Conservation (phyloP, 805 yeast species). For the Hanseniaspora occidentalis region DNA sequence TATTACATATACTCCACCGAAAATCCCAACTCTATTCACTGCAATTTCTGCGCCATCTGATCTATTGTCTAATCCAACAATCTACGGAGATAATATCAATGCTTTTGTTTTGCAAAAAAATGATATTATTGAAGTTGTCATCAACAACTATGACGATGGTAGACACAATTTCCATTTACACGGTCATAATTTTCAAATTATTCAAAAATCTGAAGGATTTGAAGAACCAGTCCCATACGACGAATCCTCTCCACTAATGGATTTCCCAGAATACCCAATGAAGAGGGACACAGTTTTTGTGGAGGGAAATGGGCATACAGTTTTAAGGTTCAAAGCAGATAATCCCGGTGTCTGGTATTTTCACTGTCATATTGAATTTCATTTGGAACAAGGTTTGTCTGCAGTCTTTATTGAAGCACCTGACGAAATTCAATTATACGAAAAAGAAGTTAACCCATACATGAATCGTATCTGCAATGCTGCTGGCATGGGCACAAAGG, state of each 20-base stretch:
- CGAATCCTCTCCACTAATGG: constrained; percentile 27
- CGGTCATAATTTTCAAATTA: constrained; percentile 58
- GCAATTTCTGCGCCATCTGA: constrained; percentile 48
- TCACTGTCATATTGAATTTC: constrained; percentile 89
- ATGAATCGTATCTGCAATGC: constrained; percentile 38
- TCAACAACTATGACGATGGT: constrained; percentile 71
- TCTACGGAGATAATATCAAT: constrained; percentile 66
- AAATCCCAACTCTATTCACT: constrained; percentile 57
- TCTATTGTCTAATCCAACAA: constrained; percentile 38
- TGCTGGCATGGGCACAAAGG: constrained; percentile 34
- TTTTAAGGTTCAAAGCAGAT: constrained; percentile 61
- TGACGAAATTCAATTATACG: constrained; percentile 31
- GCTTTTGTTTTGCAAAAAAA: constrained; percentile 45
- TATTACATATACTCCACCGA: constrained; percentile 50
- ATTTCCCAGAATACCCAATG: constrained; percentile 34
- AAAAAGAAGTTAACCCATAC: constrained; percentile 20
- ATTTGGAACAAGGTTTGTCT: constrained; percentile 71
- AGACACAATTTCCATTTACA: constrained; percentile 73
- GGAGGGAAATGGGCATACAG: constrained; percentile 55
- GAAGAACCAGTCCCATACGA: constrained; percentile 47
- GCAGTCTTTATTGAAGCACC: constrained; percentile 65
- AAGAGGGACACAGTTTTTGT: constrained; percentile 62
- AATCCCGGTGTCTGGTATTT: constrained; percentile 93
- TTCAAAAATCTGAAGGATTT: constrained; percentile 38
- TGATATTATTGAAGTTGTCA: constrained; percentile 60